Base-by-base conservation (phyloP, 495 filamentous ascomycete species). In the Astrothelium macrocarpum region DNA sequence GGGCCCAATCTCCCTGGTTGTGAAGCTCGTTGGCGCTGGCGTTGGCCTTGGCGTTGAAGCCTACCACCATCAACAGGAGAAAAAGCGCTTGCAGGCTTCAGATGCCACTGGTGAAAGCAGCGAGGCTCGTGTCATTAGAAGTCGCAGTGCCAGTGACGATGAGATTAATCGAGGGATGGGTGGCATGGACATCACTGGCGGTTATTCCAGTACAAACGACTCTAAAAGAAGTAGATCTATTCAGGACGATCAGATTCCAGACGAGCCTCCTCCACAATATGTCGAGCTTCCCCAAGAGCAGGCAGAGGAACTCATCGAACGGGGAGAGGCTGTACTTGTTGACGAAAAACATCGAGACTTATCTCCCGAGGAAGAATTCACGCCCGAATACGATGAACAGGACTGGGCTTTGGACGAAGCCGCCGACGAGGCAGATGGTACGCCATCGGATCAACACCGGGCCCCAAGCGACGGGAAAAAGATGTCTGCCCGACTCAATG, bases 351-450 rank as follows among this genome's bases (percentile, higher is more conserved):
- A 71, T 61, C 43, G 11, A n/a, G 61, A 31, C 1, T 42, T 32
- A 2, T 32, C 20, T 1, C 60, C 31, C 39, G 60, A 69, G 18
- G 26, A 68, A 39, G 65, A 62, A 2, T 5, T 39, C 14, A 61
- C 67, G 0, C 62, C 70, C 36, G 72, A 75, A 46, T 71, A 76
- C 53, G 74, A 79, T 32, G 80, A 81, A 61, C 72, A 73, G 62
- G 75, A 77, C 63, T 82, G 80, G 80, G 70, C 77, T 20, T 76
- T 82, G 20, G 81, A 84, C 66, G 81, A 81, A 62, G 76, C 77
- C 16, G 72, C 77, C 58, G 73, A 77, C 31, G 70, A 78, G 26
- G 60, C 71, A 20, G 59, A 64, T 25, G 31, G 34, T 64, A 62
- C 49, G 53, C 39, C 29, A 46, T 32, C 42, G 28, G 66, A 26